These are phyloP conservation scores for Sugiyamaella neomexicana DNA, from an alignment of 1,139 yeast genomes.

Conservation along the genomic window DNA sequence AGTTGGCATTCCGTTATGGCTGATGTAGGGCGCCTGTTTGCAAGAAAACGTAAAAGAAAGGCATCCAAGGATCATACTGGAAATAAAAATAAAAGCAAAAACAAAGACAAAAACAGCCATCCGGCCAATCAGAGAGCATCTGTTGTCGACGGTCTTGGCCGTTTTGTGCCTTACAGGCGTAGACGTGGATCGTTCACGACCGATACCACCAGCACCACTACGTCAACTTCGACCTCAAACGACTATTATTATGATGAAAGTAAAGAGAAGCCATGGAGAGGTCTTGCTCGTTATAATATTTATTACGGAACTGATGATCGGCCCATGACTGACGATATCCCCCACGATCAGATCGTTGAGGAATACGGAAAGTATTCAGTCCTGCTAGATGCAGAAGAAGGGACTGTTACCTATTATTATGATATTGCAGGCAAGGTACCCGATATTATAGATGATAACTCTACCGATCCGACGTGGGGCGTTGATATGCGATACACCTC, in stretches of 20 bases:
- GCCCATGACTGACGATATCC: slow-evolving; percentile 24
- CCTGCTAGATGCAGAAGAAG: slow-evolving; percentile 61
- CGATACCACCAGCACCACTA: neutral
- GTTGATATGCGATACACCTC: slow-evolving; percentile 58
- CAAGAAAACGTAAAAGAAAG: neutral
- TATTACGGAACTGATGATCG: slow-evolving; percentile 18
- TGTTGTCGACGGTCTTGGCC: neutral
- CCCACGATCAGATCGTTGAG: slow-evolving; percentile 47
- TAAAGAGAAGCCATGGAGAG: slow-evolving; percentile 33
- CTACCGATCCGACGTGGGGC: slow-evolving; percentile 59
- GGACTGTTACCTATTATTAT: slow-evolving; percentile 59
- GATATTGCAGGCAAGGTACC: slow-evolving; percentile 72
- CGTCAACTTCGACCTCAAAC: neutral
- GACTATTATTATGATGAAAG: slow-evolving; percentile 14
- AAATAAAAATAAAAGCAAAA: neutral
- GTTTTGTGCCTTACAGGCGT: neutral
- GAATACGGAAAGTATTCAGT: slow-evolving; percentile 87
- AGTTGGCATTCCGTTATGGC: slow-evolving; percentile 2
- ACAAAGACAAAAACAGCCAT: neutral
- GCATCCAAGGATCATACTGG: neutral
- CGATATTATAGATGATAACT: slow-evolving; percentile 30
- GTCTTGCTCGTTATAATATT: slow-evolving; percentile 44
- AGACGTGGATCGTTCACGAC: neutral
- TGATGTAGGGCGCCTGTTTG: neutral
- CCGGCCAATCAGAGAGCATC: neutral